Conservation (phyloP, 2,329 filamentous ascomycete species). For the Ophiostoma pallidulum region DNA sequence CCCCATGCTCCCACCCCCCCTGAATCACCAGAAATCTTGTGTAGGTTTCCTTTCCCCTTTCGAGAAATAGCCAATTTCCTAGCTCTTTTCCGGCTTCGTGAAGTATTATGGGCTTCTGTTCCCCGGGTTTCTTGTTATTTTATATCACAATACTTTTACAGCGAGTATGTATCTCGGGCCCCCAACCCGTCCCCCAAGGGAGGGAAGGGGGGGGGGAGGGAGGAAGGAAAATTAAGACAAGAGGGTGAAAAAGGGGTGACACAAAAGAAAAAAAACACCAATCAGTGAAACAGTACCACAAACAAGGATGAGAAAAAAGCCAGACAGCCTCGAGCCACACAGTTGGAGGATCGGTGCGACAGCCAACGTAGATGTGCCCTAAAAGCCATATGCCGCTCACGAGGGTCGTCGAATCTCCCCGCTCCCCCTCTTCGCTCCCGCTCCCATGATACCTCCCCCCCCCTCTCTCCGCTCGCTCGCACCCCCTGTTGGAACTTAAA, state of each 20-base stretch:
- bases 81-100: no score
- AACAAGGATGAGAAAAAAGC: not conserved
- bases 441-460: not conserved
- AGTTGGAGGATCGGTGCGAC: no score
- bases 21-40: no score
- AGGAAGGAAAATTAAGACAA: not conserved
- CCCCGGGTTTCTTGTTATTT: not conserved
- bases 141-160: conserved; percentile 6
- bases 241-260: not conserved
- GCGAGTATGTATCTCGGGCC: conserved; percentile 1
- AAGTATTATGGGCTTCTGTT: not conserved
- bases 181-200: no score
- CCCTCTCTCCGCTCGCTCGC: not conserved
- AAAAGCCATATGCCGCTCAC: no score
- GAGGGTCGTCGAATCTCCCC: no score
- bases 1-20: no score
- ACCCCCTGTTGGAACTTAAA: not conserved
- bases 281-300: not conserved
- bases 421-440: no score
- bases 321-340: not conserved
- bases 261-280: not conserved
- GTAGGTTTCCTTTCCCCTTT: no score
- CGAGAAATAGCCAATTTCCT: no score
- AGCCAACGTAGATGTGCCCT: no score
- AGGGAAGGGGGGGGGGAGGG: no score